Base-by-base conservation (phyloP, 2,329 filamentous ascomycete genomes). In the Cucurbitaria berberidis region DNA sequence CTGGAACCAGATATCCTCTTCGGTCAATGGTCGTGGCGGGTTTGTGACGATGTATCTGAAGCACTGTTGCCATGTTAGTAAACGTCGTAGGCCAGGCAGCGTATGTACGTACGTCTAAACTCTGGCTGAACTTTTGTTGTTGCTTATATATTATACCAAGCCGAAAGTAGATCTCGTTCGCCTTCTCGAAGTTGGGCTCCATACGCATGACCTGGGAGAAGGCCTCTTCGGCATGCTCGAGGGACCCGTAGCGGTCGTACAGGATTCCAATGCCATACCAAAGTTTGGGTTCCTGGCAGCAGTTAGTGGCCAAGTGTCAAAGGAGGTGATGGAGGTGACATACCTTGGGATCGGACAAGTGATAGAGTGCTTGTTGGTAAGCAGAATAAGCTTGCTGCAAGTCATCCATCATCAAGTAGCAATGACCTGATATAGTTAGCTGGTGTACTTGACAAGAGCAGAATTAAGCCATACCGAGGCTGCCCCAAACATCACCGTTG, bases 131-230 rank as follows among this genome's bases (percentile, higher is more conserved):
- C 75, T 98, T 98, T 57, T 93, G 89, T 73, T 98, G 95, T 70
- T 98, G 93, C 76, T 99, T 99, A 81, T 98, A 98, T 62, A 99
- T 98, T 79, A 99, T 99, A n/a, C 95, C 95, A 8, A 99, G 84
- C 24, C 95, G 87, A 78, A 99, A 99, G 76, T 98, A 99, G 48
- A 99, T 98, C 75, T 99, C 95, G 70, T 98, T 98, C 51, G 93
- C 93, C 82, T 99, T 99, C 71, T 99, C 95, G 65, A 98, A 98
- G 66, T 92, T 89, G 4, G 93, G 95, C 68, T 96, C 89, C 89
- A 99, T 98, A 64, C 91, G 89, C 95, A 99, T 98, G 58, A 99
- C 95, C 72, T 98, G 91, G 2, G 93, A 97, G 73, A 98, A 98
- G 5, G 95, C 95, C 74, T 98, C 95, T 75, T 98, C 95, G 63